Evolutionary conservation across 306 rosid species (phyloP).

Genomic region (Cucurbita pepo): DNA sequence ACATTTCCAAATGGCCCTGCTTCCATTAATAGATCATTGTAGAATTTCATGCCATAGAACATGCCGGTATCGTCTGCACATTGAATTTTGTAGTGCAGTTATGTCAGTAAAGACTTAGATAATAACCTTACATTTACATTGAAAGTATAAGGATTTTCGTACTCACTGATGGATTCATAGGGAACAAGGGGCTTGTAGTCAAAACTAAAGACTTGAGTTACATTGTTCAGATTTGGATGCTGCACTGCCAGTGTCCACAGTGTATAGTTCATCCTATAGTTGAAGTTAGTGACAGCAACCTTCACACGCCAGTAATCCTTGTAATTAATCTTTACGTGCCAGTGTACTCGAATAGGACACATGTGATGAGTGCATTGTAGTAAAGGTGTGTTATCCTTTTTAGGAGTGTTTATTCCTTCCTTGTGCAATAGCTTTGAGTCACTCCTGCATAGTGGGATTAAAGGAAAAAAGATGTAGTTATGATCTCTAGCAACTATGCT

Average conservation of each 20-base stretch:
- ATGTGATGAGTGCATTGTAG: constrained; percentile 77
- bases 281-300: constrained; percentile 67
- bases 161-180: constrained; percentile 73
- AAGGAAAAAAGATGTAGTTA: neutral
- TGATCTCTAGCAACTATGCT: neutral
- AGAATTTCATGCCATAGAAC: constrained; percentile 85
- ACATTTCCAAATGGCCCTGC: constrained; percentile 81
- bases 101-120: neutral
- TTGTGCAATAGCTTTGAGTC: constrained; percentile 40
- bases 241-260: constrained; percentile 75
- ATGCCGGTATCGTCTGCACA: constrained; percentile 87
- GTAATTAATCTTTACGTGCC: constrained; percentile 78
- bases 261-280: constrained; percentile 55
- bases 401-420: constrained; percentile 29
- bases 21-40: constrained; percentile 78
- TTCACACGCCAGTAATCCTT: constrained; percentile 78
- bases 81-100: neutral
- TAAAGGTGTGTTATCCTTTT: constrained; percentile 54
- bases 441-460: constrained; percentile 25
- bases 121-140: neutral
- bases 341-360: constrained; percentile 72
- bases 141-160: neutral
- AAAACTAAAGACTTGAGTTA: constrained; percentile 86
- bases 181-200: constrained; percentile 75
- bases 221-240: constrained; percentile 83